These are phyloP conservation scores for Puccinia horiana DNA, from an alignment of 1,284 basidiomycete species.

Conservation along the genomic window DNA sequence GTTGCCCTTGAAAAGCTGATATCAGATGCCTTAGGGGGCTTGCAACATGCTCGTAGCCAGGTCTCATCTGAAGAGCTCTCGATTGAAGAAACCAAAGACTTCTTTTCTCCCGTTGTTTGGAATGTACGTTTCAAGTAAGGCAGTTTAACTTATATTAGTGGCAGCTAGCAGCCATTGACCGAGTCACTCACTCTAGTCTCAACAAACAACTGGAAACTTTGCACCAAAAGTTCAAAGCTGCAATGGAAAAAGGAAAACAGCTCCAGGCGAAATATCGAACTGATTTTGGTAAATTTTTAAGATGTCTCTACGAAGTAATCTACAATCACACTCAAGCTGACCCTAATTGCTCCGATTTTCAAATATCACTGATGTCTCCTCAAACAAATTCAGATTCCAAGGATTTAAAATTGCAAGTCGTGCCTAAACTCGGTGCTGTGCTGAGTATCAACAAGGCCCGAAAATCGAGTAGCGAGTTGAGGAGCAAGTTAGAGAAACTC, in stretches of 20 bases:
- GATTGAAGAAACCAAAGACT: constrained; percentile 28
- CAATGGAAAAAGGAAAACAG: constrained; percentile 26
- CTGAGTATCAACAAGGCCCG: constrained; percentile 26
- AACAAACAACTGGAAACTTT: constrained; percentile 21
- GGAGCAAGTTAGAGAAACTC: constrained; percentile 26
- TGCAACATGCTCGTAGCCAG: not conserved
- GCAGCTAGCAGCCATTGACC: not conserved
- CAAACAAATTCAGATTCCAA: constrained; percentile 4
- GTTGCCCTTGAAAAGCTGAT: constrained; percentile 13
- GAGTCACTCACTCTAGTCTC: constrained; percentile 4
- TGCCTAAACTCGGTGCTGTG: constrained; percentile 23
- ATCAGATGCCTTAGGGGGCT: not conserved
- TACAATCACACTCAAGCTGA: not conserved
- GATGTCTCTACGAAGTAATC: not conserved
- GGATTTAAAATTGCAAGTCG: constrained; percentile 26
- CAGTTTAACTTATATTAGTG: not conserved
- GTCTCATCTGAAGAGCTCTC: not conserved
- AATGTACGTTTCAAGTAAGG: constrained; percentile 37
- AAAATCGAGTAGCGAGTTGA: constrained; percentile 16
- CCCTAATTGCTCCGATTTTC: not conserved
- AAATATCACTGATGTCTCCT: too few relatives aligned
- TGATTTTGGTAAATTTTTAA: constrained; percentile 15
- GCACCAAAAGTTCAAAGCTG: not conserved
- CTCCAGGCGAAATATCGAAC: constrained; percentile 26
- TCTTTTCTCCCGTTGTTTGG: constrained; percentile 29